A percentile compares a stretch with the other conserved stretches of the same genome.
Evolutionary conservation across 2,329 filamentous ascomycete genomes (phyloP).

Genomic region (Alternaria metachromatica): DNA sequence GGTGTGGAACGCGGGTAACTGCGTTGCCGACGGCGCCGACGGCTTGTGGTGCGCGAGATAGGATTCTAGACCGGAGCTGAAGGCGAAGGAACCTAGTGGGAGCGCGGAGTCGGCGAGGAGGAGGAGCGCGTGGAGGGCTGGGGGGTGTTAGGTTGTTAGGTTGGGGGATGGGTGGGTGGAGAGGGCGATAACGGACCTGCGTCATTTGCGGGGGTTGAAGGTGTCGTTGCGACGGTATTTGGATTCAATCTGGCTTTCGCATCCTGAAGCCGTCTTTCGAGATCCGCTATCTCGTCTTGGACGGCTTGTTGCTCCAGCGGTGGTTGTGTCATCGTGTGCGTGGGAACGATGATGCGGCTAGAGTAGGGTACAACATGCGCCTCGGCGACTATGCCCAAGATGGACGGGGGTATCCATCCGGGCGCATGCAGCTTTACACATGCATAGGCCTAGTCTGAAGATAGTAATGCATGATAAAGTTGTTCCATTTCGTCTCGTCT

Average conservation of each 20-base stretch:
- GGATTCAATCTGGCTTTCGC: conserved; percentile 56
- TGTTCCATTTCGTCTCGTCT: not conserved
- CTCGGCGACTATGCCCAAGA: conserved; percentile 30
- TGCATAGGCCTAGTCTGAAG: not conserved
- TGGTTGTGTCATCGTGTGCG: conserved; percentile 35
- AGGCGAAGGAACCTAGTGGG: conserved; percentile 85
- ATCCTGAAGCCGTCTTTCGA: conserved; percentile 60
- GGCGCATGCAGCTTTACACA: conserved; percentile 1
- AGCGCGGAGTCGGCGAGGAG: conserved; percentile 82
- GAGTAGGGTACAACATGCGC: conserved; percentile 10
- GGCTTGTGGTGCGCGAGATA: conserved; percentile 72
- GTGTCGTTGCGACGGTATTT: conserved; percentile 19
- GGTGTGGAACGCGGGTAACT: conserved; percentile 60
- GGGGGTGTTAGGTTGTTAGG: conserved; percentile 9
- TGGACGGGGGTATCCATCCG: conserved; percentile 6
- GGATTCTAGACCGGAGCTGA: conserved; percentile 82
- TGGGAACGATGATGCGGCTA: conserved; percentile 15
- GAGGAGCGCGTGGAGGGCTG: conserved; percentile 70
- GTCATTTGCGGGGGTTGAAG: conserved; percentile 19
- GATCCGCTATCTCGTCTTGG: conserved; percentile 62
- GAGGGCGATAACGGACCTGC: conserved; percentile 20
- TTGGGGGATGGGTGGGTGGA: not conserved
- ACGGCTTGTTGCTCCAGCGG: conserved; percentile 37
- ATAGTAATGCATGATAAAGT: not conserved
- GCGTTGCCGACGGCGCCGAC: conserved; percentile 37